Base-by-base conservation (phyloP, 1,139 yeast species). In the Kodamaea ohmeri region DNA sequence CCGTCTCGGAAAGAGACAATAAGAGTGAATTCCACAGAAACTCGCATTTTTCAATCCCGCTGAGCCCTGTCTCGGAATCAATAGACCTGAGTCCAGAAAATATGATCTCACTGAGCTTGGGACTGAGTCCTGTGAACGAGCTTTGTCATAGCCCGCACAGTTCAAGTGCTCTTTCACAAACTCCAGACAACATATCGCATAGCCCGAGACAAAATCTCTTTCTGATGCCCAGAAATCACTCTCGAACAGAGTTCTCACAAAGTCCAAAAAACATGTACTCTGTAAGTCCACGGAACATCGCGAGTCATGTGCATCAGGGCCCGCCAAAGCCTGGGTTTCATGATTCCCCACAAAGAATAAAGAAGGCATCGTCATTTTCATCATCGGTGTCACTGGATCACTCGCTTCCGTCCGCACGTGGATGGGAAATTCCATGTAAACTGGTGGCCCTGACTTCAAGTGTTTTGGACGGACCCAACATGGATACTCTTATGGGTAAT, bases 401-500 rank as follows among this genome's bases (percentile, higher is more conserved):
- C 9, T 31, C 34, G 16, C 25, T 31, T 2, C 56, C 63, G 1
- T 60, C 70, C 1, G 40, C 47, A 1, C 61, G 61, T 47, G 73
- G 72, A 1, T 69, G 75, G 75, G 73, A 66, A 40, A 66, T 68
- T n/a, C 72, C 74, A 0, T 54, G 54, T 13, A 68, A 68, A 42
- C 53, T 71, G 6, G 40, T 26, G 6, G 37, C 41, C 6, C 37
- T 37, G 40, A 37, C 36, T 4, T 31, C 31, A 4, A 25, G 34
- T 25, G 34, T 22, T 7, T 18, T 29, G 13, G 30, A 25, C 12
- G 25, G 25, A 4, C 22, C 35, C 4, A 31, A 13, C 11, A 19
- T 31, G 9, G 34, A 31, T 14, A 5, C 14, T 13, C 4, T 12
- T 5, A 6, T 6, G 4, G 34, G 34, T 3, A 13, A n/a, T 8